Evolutionary conservation across 2,329 filamentous ascomycete species (phyloP), one percentile per base, ranked within the genome.

Genomic region (Diplocarpon rosae): DNA sequence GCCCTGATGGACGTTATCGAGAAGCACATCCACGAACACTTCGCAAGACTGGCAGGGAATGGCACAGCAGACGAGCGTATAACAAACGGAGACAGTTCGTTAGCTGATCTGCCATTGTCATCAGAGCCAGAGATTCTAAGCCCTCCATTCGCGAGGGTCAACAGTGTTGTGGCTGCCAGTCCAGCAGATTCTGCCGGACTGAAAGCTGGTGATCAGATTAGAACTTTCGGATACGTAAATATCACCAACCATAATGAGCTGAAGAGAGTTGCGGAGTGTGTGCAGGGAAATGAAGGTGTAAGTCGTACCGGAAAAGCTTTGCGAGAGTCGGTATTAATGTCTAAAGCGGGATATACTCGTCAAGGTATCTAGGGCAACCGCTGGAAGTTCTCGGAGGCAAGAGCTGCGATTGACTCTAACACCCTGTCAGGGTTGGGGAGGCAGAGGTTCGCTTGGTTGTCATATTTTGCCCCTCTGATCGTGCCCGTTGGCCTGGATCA

Each of bases 271-370:
- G 86, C 81, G n/a, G 84, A 95, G 60, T 82, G 83, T 46, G 90
- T 98, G 1, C 83, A 89, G 60, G 83, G 83, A 52, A 95, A 87
- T 58, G 85, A 95, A 71, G 86, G 83, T 52, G 89, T 93, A 74
- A 69, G 84, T 24, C 8, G 31, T 6, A 6, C 42, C 12, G 2
- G 2, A 2, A 17, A 14, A 36, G 10, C 10, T 32, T 30, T 27
- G 14, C 31, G 27, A 31, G 43, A n/a, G 30, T 14, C 2, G n/a
- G 24, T 15, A 38, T 51, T 56, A 35, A 56, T 44, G 14, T 41
- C 13, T 37, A 42, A 57, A 92, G 85, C 75, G 75, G 58, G 70
- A 75, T 36, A 75, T 94, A 34, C 66, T 80, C 13, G 83, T 94
- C 45, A 84, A 79, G 59, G 69, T 80, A 37, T 73, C 69, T 40